Evolutionary conservation across 1,284 basidiomycete genomes (phyloP), one percentile per base, ranked within the genome.

Genomic region (Sporisorium exsertum): DNA sequence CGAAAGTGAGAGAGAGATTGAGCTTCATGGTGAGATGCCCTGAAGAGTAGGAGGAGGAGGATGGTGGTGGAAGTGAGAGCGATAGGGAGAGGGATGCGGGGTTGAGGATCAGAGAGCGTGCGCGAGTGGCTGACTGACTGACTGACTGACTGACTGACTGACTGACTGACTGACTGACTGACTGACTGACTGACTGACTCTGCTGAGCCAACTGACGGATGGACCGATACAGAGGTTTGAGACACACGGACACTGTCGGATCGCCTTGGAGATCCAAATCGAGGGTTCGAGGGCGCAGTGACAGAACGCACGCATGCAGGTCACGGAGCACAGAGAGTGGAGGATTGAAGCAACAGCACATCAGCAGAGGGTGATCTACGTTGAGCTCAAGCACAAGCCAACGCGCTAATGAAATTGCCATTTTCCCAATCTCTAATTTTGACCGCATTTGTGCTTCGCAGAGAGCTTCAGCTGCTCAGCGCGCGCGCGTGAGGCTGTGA

Each of bases 61-160:
- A 72, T 92, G 86, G 5, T 88, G 86, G 35, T 87, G 84, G 76
- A 91, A 89, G 89, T 86, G 91, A 87, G 83, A 90, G 90, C 92
- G 93, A 93, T 93, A 93, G 88, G 86, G 90, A 84, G 13, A 47
- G 35, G 22, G 56, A 46, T 26, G 64, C 54, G 64, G 58, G 59
- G 61, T 58, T 51, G 18, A 45, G 27, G 5, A 20, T n/a, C 18
- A 43, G 49, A n/a, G 5, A 49, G 24, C 29, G 29, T 32, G 29
- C 29, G 29, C 5, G 29, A 32, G 29, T 5, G 29, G 29, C 29
- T 32, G 29, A 32, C 5, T 5, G 29, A 32, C 29, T 5, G 29
- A 10, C 29, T 5, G 29, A 32, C 5, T 10, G 10, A 32, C 29
- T 32, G 29, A 32, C 29, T 32, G 29, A 32, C 29, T 32, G 29